Conservation (phyloP, 768 basidiomycete genomes). For the Neoboletus subvelutipes region DNA sequence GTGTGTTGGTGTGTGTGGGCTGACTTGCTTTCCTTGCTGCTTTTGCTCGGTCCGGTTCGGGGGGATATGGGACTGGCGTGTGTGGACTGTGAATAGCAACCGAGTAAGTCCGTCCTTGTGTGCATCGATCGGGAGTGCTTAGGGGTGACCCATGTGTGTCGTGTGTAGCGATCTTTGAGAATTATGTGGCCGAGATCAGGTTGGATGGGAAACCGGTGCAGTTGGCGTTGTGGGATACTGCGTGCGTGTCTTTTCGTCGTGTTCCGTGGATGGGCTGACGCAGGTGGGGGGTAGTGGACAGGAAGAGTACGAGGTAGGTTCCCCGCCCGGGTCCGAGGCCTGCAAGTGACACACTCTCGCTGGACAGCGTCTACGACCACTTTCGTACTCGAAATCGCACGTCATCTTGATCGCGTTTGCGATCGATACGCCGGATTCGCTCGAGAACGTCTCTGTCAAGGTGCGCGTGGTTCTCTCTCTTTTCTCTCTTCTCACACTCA, state of each 20-base stretch:
- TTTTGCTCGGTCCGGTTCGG: background rate
- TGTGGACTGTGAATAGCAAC: slow-evolving; percentile 36
- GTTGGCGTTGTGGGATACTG: slow-evolving; percentile 97
- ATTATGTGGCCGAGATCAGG: slow-evolving; percentile 97
- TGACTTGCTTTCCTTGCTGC: background rate
- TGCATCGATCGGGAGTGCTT: background rate
- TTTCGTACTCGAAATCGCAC: slow-evolving; percentile 98
- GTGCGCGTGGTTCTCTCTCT: slow-evolving; percentile 36
- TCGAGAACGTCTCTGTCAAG: slow-evolving; percentile 95
- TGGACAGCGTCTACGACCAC: slow-evolving; percentile 80
- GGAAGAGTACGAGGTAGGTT: slow-evolving; percentile 83
- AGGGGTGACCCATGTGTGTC: background rate
- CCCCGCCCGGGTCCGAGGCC: background rate
- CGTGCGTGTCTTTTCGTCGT: slow-evolving; percentile 55
- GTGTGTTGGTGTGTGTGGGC: background rate
- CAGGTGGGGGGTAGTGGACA: slow-evolving; percentile 66
- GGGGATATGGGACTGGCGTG: background rate
- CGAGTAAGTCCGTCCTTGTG: slow-evolving; percentile 36
- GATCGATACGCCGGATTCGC: slow-evolving; percentile 93
- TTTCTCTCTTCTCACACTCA: background rate
- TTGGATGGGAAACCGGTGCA: slow-evolving; percentile 98
- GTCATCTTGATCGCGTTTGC: slow-evolving; percentile 98
- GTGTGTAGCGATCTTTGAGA: slow-evolving; percentile 81
- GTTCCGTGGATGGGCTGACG: background rate
- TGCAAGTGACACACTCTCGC: background rate